These are phyloP conservation scores for Clonostachys solani DNA, from an alignment of 2,329 filamentous ascomycete genomes.

Conservation along the genomic window DNA sequence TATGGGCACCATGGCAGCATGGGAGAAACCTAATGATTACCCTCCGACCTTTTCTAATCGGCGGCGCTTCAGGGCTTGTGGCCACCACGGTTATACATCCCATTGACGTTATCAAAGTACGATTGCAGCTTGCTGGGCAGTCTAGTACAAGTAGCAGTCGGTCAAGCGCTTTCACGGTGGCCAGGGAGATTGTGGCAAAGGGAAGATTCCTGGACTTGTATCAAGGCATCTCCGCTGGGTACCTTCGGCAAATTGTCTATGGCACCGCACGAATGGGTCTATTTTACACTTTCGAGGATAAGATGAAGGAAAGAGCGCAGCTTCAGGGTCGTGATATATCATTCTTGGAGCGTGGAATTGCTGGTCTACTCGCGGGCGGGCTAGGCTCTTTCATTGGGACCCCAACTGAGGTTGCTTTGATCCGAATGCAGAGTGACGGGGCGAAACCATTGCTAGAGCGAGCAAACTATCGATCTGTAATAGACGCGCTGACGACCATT, in stretches of 20 bases:
- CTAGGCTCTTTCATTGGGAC: slow-evolving; percentile 94
- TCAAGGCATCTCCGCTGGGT: slow-evolving; percentile 87
- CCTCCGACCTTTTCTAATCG: slow-evolving; percentile 76
- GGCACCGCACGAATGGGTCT: slow-evolving; percentile 93
- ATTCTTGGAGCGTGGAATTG: slow-evolving; percentile 81
- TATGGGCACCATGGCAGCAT: too few species aligned
- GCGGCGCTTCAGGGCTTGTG: slow-evolving; percentile 87
- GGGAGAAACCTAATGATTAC: too few species aligned
- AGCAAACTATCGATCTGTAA: slow-evolving; percentile 91
- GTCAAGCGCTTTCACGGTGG: slow-evolving; percentile 75
- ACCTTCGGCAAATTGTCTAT: slow-evolving; percentile 93
- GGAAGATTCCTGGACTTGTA: slow-evolving; percentile 88
- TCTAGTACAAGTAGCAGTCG: slow-evolving; percentile 78
- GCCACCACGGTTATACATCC: slow-evolving; percentile 90
- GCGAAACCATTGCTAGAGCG: slow-evolving; percentile 80
- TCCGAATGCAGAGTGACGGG: slow-evolving; percentile 97
- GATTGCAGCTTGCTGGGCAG: slow-evolving; percentile 91
- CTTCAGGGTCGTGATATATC: slow-evolving; percentile 66
- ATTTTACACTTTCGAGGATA: slow-evolving; percentile 92
- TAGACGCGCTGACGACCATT: slow-evolving; percentile 82
- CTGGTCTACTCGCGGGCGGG: slow-evolving; percentile 82
- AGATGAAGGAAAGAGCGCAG: slow-evolving; percentile 66
- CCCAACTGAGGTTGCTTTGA: slow-evolving; percentile 89
- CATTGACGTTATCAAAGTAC: slow-evolving; percentile 98
- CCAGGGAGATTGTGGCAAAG: slow-evolving; percentile 78